A percentile compares a stretch with the other conserved stretches of the same genome.
phyloP scores from a whole-genome alignment of 768 basidiomycete species.

The Rhizopogon sp. region DNA sequence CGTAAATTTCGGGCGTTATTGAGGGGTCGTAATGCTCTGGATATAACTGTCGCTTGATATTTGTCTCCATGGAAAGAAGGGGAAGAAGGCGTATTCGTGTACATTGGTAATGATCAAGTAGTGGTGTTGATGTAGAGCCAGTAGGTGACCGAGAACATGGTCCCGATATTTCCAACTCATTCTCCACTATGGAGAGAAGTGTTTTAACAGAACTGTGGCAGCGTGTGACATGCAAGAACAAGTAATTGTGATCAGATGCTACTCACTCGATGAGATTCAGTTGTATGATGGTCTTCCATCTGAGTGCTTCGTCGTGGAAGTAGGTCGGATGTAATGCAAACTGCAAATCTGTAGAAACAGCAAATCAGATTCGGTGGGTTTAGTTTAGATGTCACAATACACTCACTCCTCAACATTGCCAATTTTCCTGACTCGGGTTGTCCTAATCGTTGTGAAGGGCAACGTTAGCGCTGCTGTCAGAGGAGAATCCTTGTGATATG shows the following conservation, averaged over 20 bases:
- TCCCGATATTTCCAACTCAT: constrained; percentile 37
- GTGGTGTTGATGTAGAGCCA: constrained; percentile 27
- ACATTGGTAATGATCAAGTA: constrained; percentile 29
- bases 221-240: not conserved
- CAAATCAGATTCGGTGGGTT: not conserved
- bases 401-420: constrained; percentile 24
- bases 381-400: no score
- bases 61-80: constrained; percentile 50
- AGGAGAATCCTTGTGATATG: accelerated
- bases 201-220: constrained; percentile 51
- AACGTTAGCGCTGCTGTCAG: not conserved
- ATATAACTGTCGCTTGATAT: constrained; percentile 44
- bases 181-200: constrained; percentile 48
- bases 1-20: constrained; percentile 34
- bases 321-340: constrained; percentile 57
- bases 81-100: constrained; percentile 41
- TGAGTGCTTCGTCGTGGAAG: constrained; percentile 50
- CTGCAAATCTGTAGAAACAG: constrained; percentile 50
- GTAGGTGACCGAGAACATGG: constrained; percentile 10
- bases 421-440: constrained; percentile 29
- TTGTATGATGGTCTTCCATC: constrained; percentile 64
- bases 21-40: constrained; percentile 35
- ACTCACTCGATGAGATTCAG: constrained; percentile 62
- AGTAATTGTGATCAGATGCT: not conserved
- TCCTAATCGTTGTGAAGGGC: constrained; percentile 6